A percentile compares a stretch with the other conserved stretches of the same genome.
These are phyloP conservation scores for Neofusicoccum cordaticola DNA, from an alignment of 2,329 filamentous ascomycete genomes.

Conservation along the genomic window DNA sequence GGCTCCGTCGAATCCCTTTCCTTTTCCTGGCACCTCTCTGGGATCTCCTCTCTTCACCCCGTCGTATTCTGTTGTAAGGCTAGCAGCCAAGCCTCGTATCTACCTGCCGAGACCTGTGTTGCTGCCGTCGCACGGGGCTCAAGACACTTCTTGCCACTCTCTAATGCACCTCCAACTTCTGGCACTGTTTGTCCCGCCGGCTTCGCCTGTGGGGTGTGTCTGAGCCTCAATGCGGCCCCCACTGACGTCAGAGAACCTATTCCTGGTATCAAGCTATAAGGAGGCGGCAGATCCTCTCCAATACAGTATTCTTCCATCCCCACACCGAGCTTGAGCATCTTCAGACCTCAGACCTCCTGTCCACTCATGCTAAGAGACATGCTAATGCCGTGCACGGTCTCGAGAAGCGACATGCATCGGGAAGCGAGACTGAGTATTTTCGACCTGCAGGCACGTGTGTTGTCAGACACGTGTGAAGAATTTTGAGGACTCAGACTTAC, in stretches of 20 bases:
- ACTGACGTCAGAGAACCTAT: constrained; percentile 2
- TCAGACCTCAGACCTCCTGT: neutral
- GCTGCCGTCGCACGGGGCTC: neutral
- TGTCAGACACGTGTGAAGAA: neutral
- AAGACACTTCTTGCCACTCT: neutral
- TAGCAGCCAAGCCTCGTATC: constrained; percentile 7
- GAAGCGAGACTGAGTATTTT: neutral
- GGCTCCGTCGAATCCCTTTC: neutral
- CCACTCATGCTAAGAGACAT: neutral
- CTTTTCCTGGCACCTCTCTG: neutral
- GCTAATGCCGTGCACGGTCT: constrained; percentile 5
- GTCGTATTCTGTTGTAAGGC: constrained; percentile 2
- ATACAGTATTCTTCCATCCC: neutral
- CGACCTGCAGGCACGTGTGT: neutral
- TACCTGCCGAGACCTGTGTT: constrained; percentile 1
- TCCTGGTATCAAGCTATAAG: constrained; percentile 6
- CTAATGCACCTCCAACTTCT: neutral
- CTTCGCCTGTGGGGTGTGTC: neutral
- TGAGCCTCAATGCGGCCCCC: neutral
- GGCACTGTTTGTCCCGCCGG: neutral
- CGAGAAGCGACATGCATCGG: neutral
- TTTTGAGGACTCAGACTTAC: neutral
- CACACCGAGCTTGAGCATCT: neutral
- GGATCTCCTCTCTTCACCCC: neutral
- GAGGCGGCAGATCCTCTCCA: constrained; percentile 6